phyloP scores from a whole-genome alignment of 1,284 basidiomycete species.

The Cronartium ribicola region DNA sequence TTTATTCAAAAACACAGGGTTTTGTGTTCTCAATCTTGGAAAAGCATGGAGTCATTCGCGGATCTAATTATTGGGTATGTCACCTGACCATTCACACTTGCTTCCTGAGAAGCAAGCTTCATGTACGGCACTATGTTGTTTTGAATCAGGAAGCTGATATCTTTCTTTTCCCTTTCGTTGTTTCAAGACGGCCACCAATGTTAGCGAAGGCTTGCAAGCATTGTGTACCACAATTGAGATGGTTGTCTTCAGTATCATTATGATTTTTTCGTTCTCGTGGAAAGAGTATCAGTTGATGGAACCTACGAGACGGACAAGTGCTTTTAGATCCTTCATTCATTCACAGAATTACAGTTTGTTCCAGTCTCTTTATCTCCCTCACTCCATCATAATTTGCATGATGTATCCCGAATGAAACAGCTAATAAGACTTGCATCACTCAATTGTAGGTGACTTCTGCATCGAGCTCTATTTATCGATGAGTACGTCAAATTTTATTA shows the following conservation, averaged over 20 bases:
- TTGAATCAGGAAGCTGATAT: too few relatives aligned
- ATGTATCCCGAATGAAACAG: too few relatives aligned
- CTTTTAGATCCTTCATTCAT: conserved; percentile 27
- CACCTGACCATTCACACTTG: neutral
- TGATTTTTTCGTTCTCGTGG: conserved; percentile 36
- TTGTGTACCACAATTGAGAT: conserved; percentile 38
- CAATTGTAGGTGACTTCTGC: conserved; percentile 26
- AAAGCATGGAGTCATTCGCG: conserved; percentile 29
- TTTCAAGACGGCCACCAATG: conserved; percentile 29
- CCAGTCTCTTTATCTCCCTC: neutral
- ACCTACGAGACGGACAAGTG: conserved; percentile 8
- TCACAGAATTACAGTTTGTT: conserved; percentile 39
- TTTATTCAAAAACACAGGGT: neutral
- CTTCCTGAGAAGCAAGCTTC: neutral
- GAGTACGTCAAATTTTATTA: conserved; percentile 7
- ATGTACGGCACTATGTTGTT: too few relatives aligned
- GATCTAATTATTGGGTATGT: conserved; percentile 29
- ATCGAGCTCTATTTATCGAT: conserved; percentile 22
- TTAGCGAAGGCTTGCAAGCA: conserved; percentile 35
- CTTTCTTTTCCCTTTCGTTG: neutral
- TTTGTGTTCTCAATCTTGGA: conserved; percentile 33
- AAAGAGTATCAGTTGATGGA: conserved; percentile 17
- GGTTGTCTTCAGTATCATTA: conserved; percentile 32
- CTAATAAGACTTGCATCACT: too few relatives aligned
- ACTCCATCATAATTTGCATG: neutral